Percentiles rank a stretch among this genome's conserved stretches.
These are phyloP conservation scores for Saccharomyces hybrid DNA, from an alignment of 1,139 yeast species.

Conservation along the genomic window DNA sequence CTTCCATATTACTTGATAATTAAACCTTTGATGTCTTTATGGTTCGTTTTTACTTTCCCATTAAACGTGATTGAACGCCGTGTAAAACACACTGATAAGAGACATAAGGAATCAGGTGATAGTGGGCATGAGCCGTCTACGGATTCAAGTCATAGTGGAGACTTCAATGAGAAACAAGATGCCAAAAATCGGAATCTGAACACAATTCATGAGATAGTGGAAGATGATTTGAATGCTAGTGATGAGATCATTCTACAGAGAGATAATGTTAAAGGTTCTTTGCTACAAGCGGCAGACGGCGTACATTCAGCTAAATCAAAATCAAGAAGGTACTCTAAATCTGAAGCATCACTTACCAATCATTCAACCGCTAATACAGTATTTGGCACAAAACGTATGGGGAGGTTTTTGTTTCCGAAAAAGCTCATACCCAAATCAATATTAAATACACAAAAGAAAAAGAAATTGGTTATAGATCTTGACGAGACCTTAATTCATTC, in stretches of 20 bases:
- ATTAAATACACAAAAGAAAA: slow-evolving; percentile 37
- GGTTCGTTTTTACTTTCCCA: slow-evolving; percentile 46
- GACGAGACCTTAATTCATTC: slow-evolving; percentile 95
- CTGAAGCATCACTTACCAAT: not conserved
- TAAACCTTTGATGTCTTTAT: slow-evolving; percentile 39
- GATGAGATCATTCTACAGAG: slow-evolving; percentile 27
- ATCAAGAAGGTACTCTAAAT: not conserved
- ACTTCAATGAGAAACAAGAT: slow-evolving; percentile 5
- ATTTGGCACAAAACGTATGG: slow-evolving; percentile 28
- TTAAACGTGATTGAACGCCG: slow-evolving; percentile 37
- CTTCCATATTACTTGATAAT: slow-evolving; percentile 39
- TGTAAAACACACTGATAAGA: slow-evolving; percentile 3
- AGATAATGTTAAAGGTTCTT: slow-evolving; percentile 27
- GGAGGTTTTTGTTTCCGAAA: slow-evolving; percentile 39
- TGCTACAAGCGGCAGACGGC: slow-evolving; percentile 5
- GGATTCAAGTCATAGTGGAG: slow-evolving; percentile 7
- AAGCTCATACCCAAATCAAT: slow-evolving; percentile 35
- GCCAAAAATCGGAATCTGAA: not conserved
- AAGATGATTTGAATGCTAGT: slow-evolving; percentile 26
- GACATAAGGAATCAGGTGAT: not conserved
- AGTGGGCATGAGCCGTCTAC: not conserved
- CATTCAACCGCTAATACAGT: slow-evolving; percentile 4
- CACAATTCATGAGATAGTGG: slow-evolving; percentile 12
- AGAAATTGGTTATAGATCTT: slow-evolving; percentile 75
- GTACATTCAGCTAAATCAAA: not conserved